phyloP scores from a whole-genome alignment of 164 flowering plant genomes.

The Annona cherimola region DNA sequence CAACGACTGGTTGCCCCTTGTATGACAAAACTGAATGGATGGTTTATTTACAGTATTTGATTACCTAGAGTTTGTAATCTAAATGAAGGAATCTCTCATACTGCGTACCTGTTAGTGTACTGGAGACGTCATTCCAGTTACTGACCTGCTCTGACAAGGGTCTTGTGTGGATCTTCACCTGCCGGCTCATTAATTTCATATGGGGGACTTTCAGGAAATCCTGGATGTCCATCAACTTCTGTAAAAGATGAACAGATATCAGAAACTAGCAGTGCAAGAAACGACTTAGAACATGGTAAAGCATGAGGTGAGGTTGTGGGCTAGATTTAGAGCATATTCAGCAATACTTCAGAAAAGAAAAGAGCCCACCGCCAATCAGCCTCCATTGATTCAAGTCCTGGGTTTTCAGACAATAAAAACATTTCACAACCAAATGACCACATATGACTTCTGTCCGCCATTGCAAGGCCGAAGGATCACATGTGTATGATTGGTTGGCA shows the following conservation, averaged over 20 bases:
- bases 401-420: no score
- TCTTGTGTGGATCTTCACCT: slow-evolving; percentile 91
- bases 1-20: not conserved
- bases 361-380: not conserved
- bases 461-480: not conserved
- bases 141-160: slow-evolving; percentile 55
- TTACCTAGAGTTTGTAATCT: not conserved
- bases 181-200: slow-evolving; percentile 54
- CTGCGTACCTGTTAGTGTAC: slow-evolving; percentile 55
- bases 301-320: not conserved
- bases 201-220: slow-evolving; percentile 64
- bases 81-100: slow-evolving; percentile 47
- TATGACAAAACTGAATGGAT: slow-evolving; percentile 2
- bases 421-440: no score
- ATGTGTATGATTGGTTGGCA: not conserved
- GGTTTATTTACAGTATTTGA: slow-evolving; percentile 1
- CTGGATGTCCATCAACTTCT: slow-evolving; percentile 65
- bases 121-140: slow-evolving; percentile 71
- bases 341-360: not conserved
- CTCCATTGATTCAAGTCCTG: no score
- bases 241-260: slow-evolving; percentile 16
- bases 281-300: not conserved
- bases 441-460: no score
- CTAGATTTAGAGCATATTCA: not conserved
- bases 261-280: not conserved